phyloP scores from a whole-genome alignment of 805 yeast species.

The Teunomyces funiuensis region DNA sequence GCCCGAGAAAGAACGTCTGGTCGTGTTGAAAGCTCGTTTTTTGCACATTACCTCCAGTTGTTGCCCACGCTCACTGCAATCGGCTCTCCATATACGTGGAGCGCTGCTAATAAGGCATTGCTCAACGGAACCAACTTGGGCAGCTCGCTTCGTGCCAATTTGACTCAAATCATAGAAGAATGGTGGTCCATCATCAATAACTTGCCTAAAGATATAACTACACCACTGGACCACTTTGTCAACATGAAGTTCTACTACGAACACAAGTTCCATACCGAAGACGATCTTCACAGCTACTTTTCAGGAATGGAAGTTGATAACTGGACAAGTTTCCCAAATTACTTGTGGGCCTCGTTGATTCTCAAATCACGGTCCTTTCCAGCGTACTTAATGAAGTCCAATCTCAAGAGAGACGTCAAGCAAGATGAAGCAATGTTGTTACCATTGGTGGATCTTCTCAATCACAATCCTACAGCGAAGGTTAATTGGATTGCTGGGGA shows the following conservation, averaged over 20 bases:
- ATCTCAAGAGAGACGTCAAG: conserved; percentile 17
- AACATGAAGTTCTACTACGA: conserved; percentile 47
- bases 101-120: conserved; percentile 45
- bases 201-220: conserved; percentile 28
- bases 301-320: conserved; percentile 24
- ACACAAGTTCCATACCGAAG: conserved; percentile 37
- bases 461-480: conserved; percentile 61
- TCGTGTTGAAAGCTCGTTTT: conserved; percentile 19
- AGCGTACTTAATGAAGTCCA: conserved; percentile 48
- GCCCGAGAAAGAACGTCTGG: conserved; percentile 25
- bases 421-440: conserved; percentile 62
- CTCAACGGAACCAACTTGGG: conserved; percentile 71
- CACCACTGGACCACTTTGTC: conserved; percentile 36
- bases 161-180: conserved; percentile 51
- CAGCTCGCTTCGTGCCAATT: conserved; percentile 49
- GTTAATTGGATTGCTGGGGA: conserved; percentile 58
- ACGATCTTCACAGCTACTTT: conserved; percentile 33
- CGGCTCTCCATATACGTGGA: conserved; percentile 71
- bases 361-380: conserved; percentile 84
- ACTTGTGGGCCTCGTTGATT: conserved; percentile 73
- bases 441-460: conserved; percentile 77
- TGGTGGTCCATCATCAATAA: conserved; percentile 49
- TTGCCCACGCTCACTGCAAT: conserved; percentile 41
- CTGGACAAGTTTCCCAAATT: conserved; percentile 69
- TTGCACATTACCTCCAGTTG: conserved; percentile 27